Conservation (phyloP, 352 stramenopile genomes). For the Albugo candida region DNA sequence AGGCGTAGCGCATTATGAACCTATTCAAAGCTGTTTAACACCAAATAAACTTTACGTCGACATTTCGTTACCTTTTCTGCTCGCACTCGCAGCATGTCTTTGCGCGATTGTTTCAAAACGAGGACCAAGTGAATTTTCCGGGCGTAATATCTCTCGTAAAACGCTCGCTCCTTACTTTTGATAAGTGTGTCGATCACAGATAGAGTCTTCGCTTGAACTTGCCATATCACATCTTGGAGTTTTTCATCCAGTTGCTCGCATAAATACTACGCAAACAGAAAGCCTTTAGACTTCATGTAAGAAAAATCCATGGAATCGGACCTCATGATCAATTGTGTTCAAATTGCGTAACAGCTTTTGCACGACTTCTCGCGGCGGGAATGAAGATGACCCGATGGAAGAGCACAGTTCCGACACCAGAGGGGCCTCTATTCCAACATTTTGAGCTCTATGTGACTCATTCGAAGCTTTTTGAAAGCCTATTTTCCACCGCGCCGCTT, state of each 20-base stretch:
- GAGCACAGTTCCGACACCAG: constrained; percentile 64
- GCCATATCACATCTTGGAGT: constrained; percentile 62
- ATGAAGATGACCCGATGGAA: constrained; percentile 54
- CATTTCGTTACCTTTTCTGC: constrained; percentile 37
- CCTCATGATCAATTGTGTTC: constrained; percentile 45
- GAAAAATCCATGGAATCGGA: constrained; percentile 7
- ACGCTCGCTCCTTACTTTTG: constrained; percentile 25
- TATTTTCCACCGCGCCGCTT: constrained; percentile 55
- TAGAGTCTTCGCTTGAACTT: constrained; percentile 62
- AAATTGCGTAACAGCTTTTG: constrained; percentile 60
- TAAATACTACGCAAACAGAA: constrained; percentile 25
- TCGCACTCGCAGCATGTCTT: constrained; percentile 52
- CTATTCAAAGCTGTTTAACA: constrained; percentile 8
- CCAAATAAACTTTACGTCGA: constrained; percentile 11
- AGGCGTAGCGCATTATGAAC: neutral
- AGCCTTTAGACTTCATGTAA: neutral
- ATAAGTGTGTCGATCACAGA: constrained; percentile 53
- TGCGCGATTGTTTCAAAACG: constrained; percentile 31
- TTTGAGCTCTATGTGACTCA: constrained; percentile 5
- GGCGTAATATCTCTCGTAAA: constrained; percentile 57
- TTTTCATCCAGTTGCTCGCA: constrained; percentile 75
- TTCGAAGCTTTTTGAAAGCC: constrained; percentile 23
- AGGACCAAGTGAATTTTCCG: constrained; percentile 24
- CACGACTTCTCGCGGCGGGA: constrained; percentile 51
- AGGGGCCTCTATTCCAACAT: constrained; percentile 40